Base-by-base conservation (phyloP, 768 basidiomycete genomes). In the Nidula microcarpa region DNA sequence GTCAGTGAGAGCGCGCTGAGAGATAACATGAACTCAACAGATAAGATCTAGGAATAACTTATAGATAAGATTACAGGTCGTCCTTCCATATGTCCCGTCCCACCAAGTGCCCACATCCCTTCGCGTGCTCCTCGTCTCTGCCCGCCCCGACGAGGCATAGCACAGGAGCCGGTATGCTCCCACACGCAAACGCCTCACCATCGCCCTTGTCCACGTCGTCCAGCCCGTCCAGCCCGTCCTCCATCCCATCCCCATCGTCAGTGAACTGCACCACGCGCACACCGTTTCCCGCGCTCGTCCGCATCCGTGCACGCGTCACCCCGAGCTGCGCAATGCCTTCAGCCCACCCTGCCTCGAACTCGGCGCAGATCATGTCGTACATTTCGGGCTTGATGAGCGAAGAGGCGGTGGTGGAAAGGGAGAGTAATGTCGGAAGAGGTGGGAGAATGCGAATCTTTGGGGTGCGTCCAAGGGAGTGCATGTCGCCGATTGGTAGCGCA, bases 341-440 rank as follows among this genome's bases (percentile, higher is more conserved):
- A 2, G 66, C 64, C 87, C 87, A 89, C 13, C 87, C 88, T 30
- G 66, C 71, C 61, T 73, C 74, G 59, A 89, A 91, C 56, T 81
- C 78, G 1, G 63, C 63, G 9, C 74, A 70, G 45, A 85, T 75
- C 34, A 60, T 63, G 6, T 64, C 65, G 50, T 77, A 71, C 18
- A 64, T 68, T 3, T 73, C 69, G n/a, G 58, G 60, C 33, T 65
- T 59, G 10, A 72, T 55, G 7, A 59, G 53, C 6, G 69, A 56
- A 2, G 61, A 61, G 41, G 71, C 58, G 0, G 75, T 79, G n/a
- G 77, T 68, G 14, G 76, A 76, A 33, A 89, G 54, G 9, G 84
- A 78, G 32, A 60, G 54, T 7, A 89, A 65, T 0, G 60, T 66
- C 4, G 86, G 81, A 0, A 71, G 52, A 1, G 80, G 71, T 6